Evolutionary conservation across 768 basidiomycete species (phyloP), one percentile per base, ranked within the genome.

Genomic region (Epithele typhae): DNA sequence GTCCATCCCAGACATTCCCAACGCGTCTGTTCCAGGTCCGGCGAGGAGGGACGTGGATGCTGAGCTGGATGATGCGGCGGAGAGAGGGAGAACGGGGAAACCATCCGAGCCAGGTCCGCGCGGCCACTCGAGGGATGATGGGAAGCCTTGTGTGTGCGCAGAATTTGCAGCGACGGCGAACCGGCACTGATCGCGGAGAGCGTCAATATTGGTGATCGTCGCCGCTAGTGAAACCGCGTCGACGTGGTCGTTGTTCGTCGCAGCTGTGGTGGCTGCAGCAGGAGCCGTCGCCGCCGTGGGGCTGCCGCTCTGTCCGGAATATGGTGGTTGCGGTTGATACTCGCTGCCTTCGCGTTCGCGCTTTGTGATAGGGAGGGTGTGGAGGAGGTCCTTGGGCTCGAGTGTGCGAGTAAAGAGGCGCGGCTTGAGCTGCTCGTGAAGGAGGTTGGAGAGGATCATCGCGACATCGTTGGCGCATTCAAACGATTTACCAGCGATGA

Each of bases 401-500:
- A 49, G 45, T 18, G 49, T 46, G 40, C 54, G 49, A 23, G 43
- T 36, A 23, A 52, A 47, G 12, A 55, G 40, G 25, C 53, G 53
- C 19, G 53, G 53, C 34, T 43, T 37, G 33, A 54, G 48, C 49
- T 55, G 54, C 17, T 51, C 49, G 24, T 55, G 50, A 6, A 52
- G 39, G 19, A 54, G 50, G 39, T 51, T 57, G 12, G 57, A 48
- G 35, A 61, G 51, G 49, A 53, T 61, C 39, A 48, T 54, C 35
- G 53, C 50, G 41, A 58, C 57, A 40, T 56, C 48, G 53, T 54
- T 60, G 23, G 78, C 77, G 49, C 77, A 76, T 40, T 75, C 70
- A 74, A 77, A 82, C 1, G 75, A 74, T 45, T 66, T 64, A 0
- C 77, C 79, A 25, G 77, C 75, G 59, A 78, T 76, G n/a, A 62